A percentile compares a stretch with the other conserved stretches of the same genome.
phyloP scores from a whole-genome alignment of 805 yeast species.

The Candida methanosorbosa region DNA sequence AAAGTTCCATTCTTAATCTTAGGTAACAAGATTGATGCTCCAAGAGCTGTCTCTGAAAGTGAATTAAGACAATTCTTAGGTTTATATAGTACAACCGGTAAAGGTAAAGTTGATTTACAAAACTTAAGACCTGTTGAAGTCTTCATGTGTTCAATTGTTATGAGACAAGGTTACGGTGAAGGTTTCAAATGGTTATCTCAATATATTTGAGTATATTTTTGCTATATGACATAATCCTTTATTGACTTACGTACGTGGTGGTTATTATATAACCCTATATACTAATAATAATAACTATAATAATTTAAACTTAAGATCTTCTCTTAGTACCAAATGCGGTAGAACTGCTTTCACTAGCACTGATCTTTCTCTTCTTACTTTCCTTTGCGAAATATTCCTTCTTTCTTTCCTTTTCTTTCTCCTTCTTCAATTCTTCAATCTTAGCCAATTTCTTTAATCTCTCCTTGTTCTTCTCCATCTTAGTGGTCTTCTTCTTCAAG shows the following conservation, averaged over 20 bases:
- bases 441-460: slow-evolving; percentile 71
- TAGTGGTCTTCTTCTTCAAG: slow-evolving; percentile 62
- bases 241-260: no score
- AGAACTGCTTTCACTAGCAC: slow-evolving; percentile 16
- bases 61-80: slow-evolving; percentile 89
- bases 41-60: slow-evolving; percentile 89
- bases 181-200: slow-evolving; percentile 98
- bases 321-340: slow-evolving; percentile 21
- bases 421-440: slow-evolving; percentile 56
- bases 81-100: slow-evolving; percentile 84
- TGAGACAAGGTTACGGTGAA: slow-evolving; percentile 98
- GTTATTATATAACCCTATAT: neutral
- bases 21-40: slow-evolving; percentile 95
- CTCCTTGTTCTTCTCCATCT: slow-evolving; percentile 66
- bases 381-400: slow-evolving; percentile 74
- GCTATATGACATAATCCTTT: no score
- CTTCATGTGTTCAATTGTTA: slow-evolving; percentile 95
- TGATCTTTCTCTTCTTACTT: slow-evolving; percentile 52
- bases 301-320: slow-evolving; percentile 10
- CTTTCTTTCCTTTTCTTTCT: slow-evolving; percentile 77
- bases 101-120: slow-evolving; percentile 61
- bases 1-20: slow-evolving; percentile 87
- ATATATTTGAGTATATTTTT: slow-evolving; percentile 64
- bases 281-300: no score
- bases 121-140: slow-evolving; percentile 88